A percentile compares a stretch with the other conserved stretches of the same genome.
phyloP scores from a whole-genome alignment of 169 alveolate species.

The Sarcocystis neurona region DNA sequence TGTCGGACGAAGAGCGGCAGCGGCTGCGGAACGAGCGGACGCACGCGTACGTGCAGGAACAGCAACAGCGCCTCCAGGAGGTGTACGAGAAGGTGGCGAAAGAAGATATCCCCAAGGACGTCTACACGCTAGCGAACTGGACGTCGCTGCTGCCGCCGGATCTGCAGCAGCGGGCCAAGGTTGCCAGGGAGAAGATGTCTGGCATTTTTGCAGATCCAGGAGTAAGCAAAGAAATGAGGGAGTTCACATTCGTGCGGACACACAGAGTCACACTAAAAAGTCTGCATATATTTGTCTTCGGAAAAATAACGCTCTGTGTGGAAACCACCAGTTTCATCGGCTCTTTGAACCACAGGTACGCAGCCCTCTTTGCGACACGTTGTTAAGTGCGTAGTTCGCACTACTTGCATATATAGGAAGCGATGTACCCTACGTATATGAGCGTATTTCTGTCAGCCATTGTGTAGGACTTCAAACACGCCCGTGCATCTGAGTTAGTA shows the following conservation, averaged over 20 bases:
- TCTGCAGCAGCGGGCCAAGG: constrained; percentile 32
- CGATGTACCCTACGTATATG: too few relatives aligned
- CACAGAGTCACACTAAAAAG: too few relatives aligned
- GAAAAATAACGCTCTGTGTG: background rate
- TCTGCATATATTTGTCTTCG: background rate
- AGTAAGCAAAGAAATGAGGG: constrained; percentile 30
- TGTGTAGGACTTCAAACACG: too few relatives aligned
- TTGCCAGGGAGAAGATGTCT: constrained; percentile 29
- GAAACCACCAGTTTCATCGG: background rate
- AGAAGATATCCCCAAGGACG: constrained; percentile 27
- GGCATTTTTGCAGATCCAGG: constrained; percentile 59
- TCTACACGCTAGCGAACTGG: constrained; percentile 61
- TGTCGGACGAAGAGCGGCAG: constrained; percentile 1
- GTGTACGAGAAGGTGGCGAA: constrained; percentile 11
- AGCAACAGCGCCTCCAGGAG: constrained; percentile 1
- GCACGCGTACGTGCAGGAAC: background rate
- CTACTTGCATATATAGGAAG: too few relatives aligned
- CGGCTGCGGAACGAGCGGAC: background rate
- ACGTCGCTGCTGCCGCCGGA: constrained; percentile 45
- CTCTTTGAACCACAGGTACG: background rate
- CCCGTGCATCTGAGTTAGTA: too few relatives aligned
- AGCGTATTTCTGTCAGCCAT: too few relatives aligned
- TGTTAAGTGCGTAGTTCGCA: background rate
- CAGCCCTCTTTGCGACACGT: background rate
- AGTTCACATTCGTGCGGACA: background rate